phyloP scores from a whole-genome alignment of 345 rosid genomes.

The Syzygium oleosum region DNA sequence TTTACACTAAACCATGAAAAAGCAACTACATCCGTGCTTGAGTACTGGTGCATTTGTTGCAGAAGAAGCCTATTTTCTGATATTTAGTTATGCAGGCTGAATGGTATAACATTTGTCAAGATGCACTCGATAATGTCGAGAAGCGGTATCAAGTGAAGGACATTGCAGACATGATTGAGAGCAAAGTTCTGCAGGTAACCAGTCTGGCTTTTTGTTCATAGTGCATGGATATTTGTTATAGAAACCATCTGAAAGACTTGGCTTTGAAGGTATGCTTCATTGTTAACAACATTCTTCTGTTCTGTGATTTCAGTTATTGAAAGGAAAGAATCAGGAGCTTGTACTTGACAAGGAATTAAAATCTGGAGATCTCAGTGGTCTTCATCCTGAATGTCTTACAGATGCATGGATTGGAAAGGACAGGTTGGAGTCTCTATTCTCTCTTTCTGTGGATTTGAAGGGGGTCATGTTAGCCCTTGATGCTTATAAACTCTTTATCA shows the following conservation, averaged over 20 bases:
- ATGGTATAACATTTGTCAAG: constrained; percentile 72
- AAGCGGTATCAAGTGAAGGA: constrained; percentile 60
- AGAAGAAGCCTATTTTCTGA: not conserved
- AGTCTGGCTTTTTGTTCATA: constrained; percentile 1
- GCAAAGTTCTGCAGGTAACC: constrained; percentile 66
- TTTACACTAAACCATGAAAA: not conserved
- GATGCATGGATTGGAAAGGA: constrained; percentile 95
- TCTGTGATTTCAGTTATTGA: constrained; percentile 35
- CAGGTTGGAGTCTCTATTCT: constrained; percentile 50
- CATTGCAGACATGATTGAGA: constrained; percentile 55
- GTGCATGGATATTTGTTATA: not conserved
- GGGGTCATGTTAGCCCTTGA: not conserved
- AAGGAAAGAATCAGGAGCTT: constrained; percentile 62
- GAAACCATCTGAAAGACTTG: not conserved
- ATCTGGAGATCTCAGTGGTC: constrained; percentile 61
- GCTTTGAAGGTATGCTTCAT: not conserved
- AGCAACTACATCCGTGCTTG: not conserved
- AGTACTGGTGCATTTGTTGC: not conserved
- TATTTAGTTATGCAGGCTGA: constrained; percentile 43
- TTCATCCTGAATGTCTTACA: constrained; percentile 79
- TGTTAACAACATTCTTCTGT: constrained; percentile 2
- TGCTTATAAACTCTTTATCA: constrained; percentile 16
- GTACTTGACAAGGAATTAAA: constrained; percentile 51
- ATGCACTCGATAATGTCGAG: constrained; percentile 66
- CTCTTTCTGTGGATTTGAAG: constrained; percentile 1